Conservation (phyloP, 495 filamentous ascomycete species). For the Aspergillus asperescens region DNA sequence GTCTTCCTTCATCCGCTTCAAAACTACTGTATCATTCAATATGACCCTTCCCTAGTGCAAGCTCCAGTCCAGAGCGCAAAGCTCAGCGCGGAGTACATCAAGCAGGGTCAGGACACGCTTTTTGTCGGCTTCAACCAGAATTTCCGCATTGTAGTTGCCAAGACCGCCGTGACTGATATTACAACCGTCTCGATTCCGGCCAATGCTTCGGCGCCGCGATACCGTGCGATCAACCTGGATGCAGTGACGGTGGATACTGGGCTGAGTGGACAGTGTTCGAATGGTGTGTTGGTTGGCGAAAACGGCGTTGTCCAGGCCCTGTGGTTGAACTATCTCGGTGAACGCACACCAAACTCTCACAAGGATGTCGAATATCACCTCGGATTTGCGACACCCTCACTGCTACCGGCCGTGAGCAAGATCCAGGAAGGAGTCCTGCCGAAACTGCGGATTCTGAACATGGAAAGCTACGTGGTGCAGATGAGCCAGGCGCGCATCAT, state of each 20-base stretch:
- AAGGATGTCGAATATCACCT: conserved; percentile 98
- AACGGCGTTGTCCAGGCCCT: conserved; percentile 90
- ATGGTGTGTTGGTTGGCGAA: conserved; percentile 81
- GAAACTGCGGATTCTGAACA: conserved; percentile 79
- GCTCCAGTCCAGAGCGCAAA: conserved; percentile 87
- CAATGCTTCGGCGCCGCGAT: conserved; percentile 84
- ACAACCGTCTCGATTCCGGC: conserved; percentile 95
- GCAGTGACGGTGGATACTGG: conserved; percentile 95
- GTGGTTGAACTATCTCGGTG: conserved; percentile 94
- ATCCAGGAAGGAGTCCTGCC: conserved; percentile 75
- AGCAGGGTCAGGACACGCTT: conserved; percentile 83
- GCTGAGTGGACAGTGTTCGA: conserved; percentile 87
- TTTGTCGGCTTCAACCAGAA: conserved; percentile 98
- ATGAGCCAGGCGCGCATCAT: conserved; percentile 98
- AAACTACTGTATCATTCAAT: conserved; percentile 94
- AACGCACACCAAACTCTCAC: conserved; percentile 67
- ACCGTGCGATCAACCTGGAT: conserved; percentile 93
- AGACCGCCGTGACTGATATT: conserved; percentile 94
- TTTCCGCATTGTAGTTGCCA: conserved; percentile 83
- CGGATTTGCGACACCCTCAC: conserved; percentile 79
- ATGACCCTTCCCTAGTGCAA: conserved; percentile 86
- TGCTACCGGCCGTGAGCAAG: conserved; percentile 78
- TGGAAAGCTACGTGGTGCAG: conserved; percentile 90
- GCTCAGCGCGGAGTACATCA: conserved; percentile 74
- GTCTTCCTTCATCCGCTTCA: conserved; percentile 97